phyloP scores from a whole-genome alignment of 2,329 filamentous ascomycete species.

The Elsinoe australis region DNA sequence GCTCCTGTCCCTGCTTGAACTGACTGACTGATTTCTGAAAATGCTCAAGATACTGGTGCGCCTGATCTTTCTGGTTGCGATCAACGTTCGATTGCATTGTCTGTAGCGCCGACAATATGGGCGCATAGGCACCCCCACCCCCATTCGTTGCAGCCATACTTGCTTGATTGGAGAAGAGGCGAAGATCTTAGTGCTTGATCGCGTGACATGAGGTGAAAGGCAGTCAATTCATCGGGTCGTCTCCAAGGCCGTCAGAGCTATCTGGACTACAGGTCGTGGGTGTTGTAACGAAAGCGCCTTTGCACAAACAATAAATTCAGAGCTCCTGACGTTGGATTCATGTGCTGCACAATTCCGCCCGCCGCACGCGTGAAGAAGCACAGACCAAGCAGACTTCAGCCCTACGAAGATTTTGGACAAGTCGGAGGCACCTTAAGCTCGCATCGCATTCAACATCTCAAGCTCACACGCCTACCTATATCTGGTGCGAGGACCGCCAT shows the following conservation, averaged over 20 bases:
- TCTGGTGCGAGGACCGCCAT: too few species aligned
- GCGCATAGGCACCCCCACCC: slow-evolving; percentile 65
- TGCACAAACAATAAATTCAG: neutral
- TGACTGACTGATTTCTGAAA: slow-evolving; percentile 93
- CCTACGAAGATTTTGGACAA: slow-evolving; percentile 10
- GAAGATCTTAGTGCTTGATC: neutral
- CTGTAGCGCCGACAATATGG: slow-evolving; percentile 78
- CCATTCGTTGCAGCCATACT: slow-evolving; percentile 41
- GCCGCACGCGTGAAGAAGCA: slow-evolving; percentile 6
- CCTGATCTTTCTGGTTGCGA: slow-evolving; percentile 75
- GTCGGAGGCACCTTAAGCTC: too few species aligned
- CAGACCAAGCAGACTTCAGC: slow-evolving; percentile 7
- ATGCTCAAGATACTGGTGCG: slow-evolving; percentile 81
- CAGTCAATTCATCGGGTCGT: neutral
- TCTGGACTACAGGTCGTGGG: too few species aligned
- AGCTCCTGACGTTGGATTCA: slow-evolving; percentile 9
- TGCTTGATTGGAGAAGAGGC: slow-evolving; percentile 13
- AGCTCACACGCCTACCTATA: too few species aligned
- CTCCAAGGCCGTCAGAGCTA: too few species aligned
- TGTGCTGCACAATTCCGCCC: slow-evolving; percentile 9
- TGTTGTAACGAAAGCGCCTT: too few species aligned
- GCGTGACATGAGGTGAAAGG: slow-evolving; percentile 4
- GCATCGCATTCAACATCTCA: too few species aligned
- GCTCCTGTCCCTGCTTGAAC: neutral
- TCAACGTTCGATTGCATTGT: slow-evolving; percentile 83